phyloP scores from a whole-genome alignment of 495 filamentous ascomycete species.

The Neurospora tetrasperma region DNA sequence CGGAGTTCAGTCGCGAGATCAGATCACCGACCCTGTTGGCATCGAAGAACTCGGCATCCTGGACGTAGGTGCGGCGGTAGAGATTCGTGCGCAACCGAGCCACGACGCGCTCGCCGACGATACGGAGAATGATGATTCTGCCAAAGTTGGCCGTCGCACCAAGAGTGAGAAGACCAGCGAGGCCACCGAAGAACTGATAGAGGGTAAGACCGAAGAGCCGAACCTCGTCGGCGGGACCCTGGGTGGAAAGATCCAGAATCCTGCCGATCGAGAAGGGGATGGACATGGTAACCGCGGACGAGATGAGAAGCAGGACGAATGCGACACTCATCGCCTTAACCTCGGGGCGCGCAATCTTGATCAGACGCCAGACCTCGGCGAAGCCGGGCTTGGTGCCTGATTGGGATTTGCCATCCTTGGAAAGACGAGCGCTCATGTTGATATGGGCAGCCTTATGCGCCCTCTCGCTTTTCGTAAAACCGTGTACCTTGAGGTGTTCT shows the following conservation, averaged over 20 bases:
- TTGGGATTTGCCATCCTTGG: constrained; percentile 65
- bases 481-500: constrained; percentile 19
- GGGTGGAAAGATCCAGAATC: constrained; percentile 64
- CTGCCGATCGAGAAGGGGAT: constrained; percentile 94
- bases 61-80: constrained; percentile 80
- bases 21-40: constrained; percentile 93
- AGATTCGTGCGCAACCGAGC: constrained; percentile 79
- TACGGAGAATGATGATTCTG: constrained; percentile 84
- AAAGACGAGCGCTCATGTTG: constrained; percentile 77
- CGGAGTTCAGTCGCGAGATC: constrained; percentile 87
- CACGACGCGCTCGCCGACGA: constrained; percentile 91
- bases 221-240: constrained; percentile 23
- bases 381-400: constrained; percentile 53
- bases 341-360: constrained; percentile 84
- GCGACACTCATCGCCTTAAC: constrained; percentile 65
- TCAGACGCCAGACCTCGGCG: constrained; percentile 71
- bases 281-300: constrained; percentile 83
- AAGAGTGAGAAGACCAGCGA: constrained; percentile 28
- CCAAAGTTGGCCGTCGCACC: constrained; percentile 71
- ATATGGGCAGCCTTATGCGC: constrained; percentile 80
- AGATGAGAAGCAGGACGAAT: constrained; percentile 74
- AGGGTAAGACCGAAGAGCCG: constrained; percentile 26
- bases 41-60: constrained; percentile 98
- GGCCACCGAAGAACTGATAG: constrained; percentile 29
- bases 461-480: constrained; percentile 47